Evolutionary conservation across 2,329 filamentous ascomycete genomes (phyloP).

Genomic region (Colletotrichum incanum): DNA sequence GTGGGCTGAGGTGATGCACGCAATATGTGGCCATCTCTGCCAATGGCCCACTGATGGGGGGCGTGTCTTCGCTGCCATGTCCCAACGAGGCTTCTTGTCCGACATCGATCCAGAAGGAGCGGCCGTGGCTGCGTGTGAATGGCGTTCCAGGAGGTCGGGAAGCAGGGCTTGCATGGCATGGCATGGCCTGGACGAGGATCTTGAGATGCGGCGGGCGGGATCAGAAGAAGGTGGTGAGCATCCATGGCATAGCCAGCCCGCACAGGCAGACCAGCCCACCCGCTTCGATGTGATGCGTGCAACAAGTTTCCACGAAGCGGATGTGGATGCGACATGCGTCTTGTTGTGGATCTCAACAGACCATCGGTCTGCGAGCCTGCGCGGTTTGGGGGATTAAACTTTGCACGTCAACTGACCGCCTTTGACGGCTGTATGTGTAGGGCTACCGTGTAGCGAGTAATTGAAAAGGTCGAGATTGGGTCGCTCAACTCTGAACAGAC

Average conservation of each 20-base stretch:
- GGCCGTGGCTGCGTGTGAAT: constrained; percentile 36
- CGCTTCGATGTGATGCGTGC: constrained; percentile 36
- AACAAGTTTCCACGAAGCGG: constrained; percentile 31
- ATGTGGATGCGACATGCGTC: constrained; percentile 25
- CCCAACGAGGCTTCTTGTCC: constrained; percentile 38
- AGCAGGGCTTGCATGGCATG: constrained; percentile 39
- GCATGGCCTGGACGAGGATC: constrained; percentile 40
- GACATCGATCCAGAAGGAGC: constrained; percentile 33
- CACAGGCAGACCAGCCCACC: constrained; percentile 24
- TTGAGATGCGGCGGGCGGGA: constrained; percentile 42
- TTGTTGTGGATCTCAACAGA: constrained; percentile 29
- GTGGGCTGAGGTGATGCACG: constrained; percentile 38
- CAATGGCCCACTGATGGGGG: constrained; percentile 24
- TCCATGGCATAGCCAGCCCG: constrained; percentile 28
- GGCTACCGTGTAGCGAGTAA: constrained; percentile 25
- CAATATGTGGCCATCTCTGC: constrained; percentile 35
- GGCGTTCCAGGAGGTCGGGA: constrained; percentile 40
- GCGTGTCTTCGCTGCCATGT: constrained; percentile 29
- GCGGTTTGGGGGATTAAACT: constrained; percentile 32
- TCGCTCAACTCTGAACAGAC: neutral
- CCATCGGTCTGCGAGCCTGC: constrained; percentile 29
- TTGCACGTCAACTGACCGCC: constrained; percentile 41
- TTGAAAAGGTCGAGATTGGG: constrained; percentile 11
- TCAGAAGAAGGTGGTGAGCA: constrained; percentile 36
- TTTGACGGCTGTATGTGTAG: constrained; percentile 30